Conservation (phyloP, 495 filamentous ascomycete genomes). For the Tuber microsphaerosporum region DNA sequence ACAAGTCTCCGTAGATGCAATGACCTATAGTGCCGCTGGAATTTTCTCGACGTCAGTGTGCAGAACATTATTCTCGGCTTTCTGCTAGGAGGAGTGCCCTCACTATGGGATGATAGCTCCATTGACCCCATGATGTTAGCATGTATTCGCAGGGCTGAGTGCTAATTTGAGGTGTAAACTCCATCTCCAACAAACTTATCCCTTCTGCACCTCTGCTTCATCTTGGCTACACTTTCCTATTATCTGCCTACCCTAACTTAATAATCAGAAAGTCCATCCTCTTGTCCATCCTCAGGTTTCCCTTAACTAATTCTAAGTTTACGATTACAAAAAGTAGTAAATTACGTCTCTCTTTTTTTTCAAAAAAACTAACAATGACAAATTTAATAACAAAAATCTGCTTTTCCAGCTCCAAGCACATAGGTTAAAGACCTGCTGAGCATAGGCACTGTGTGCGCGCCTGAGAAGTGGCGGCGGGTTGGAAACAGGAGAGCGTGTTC, state of each 20-base stretch:
- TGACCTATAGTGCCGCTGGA: neutral
- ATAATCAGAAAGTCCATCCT: neutral
- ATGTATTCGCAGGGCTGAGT: neutral
- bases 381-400: too few species aligned
- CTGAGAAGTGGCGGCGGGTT: neutral
- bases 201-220: too few species aligned
- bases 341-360: neutral
- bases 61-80: neutral
- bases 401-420: neutral
- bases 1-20: too few species aligned
- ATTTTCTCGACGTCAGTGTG: neutral
- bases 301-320: neutral
- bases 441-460: neutral
- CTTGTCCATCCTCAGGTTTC: neutral
- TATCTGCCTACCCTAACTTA: neutral
- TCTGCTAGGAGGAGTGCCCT: neutral
- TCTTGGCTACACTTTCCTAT: neutral
- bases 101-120: neutral
- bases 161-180: neutral
- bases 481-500: neutral
- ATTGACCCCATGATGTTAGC: neutral
- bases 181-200: too few species aligned
- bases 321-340: neutral
- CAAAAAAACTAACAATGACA: neutral
- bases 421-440: neutral